phyloP scores from a whole-genome alignment of 1,139 yeast genomes.

The Kodamaea arcana region DNA sequence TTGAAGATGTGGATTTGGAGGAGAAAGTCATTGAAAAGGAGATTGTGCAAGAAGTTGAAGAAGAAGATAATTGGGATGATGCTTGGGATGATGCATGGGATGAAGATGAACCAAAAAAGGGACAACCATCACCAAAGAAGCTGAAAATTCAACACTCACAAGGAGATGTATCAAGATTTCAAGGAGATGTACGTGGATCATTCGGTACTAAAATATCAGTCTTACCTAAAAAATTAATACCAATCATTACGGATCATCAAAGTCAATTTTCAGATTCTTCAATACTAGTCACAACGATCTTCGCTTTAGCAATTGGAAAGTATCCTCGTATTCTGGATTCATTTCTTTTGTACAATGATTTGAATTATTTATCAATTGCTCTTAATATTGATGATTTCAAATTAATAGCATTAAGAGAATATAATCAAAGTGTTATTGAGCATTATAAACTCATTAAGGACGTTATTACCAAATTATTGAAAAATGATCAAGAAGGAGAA shows the following conservation, averaged over 20 bases:
- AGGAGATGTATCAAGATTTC: too few species aligned
- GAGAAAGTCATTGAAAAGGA: background rate
- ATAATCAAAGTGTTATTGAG: slow-evolving; percentile 21
- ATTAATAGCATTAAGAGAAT: slow-evolving; percentile 16
- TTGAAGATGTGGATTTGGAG: slow-evolving; percentile 4
- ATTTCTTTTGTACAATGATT: slow-evolving; percentile 35
- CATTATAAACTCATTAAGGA: slow-evolving; percentile 20
- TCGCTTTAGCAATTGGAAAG: slow-evolving; percentile 28
- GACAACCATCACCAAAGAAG: too few species aligned
- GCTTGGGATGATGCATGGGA: slow-evolving; percentile 19
- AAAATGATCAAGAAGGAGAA: slow-evolving; percentile 16
- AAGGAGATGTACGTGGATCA: too few species aligned
- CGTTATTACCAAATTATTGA: slow-evolving; percentile 11
- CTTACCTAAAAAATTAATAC: background rate
- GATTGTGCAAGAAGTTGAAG: slow-evolving; percentile 4
- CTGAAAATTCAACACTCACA: too few species aligned
- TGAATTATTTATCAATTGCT: slow-evolving; percentile 21
- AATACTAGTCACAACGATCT: slow-evolving; percentile 21
- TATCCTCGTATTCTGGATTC: slow-evolving; percentile 34
- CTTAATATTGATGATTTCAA: slow-evolving; percentile 15
- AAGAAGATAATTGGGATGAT: slow-evolving; percentile 18
- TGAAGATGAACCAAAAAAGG: slow-evolving; percentile 7
- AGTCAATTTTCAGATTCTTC: background rate
- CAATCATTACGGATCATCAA: background rate
- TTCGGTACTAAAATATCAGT: too few species aligned